Conservation (phyloP, 805 yeast species). For the Starmerella asiatica region DNA sequence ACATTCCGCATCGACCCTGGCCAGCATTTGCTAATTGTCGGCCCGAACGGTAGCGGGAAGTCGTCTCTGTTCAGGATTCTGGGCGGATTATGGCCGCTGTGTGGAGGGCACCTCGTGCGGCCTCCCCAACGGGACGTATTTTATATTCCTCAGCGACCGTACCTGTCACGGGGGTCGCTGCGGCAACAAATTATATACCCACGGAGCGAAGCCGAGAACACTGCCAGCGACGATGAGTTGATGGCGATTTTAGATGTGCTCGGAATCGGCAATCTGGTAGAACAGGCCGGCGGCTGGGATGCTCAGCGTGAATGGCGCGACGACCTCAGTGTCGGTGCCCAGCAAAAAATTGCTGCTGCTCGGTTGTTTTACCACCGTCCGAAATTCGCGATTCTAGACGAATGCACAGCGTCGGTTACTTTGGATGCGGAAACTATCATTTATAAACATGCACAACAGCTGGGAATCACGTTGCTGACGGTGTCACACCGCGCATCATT, state of each 20-base stretch:
- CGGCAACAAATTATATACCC: constrained; percentile 88
- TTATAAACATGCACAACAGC: constrained; percentile 66
- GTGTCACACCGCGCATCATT: constrained; percentile 87
- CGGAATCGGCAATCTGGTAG: constrained; percentile 26
- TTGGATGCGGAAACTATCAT: constrained; percentile 81
- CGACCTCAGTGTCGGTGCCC: constrained; percentile 79
- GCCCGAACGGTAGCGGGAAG: constrained; percentile 95
- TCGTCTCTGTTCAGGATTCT: constrained; percentile 80
- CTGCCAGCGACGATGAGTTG: constrained; percentile 26
- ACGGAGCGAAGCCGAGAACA: constrained; percentile 43
- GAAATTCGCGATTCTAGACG: constrained; percentile 86
- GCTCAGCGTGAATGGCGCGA: constrained; percentile 73
- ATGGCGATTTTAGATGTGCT: constrained; percentile 26
- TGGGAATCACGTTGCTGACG: constrained; percentile 70
- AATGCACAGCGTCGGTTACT: constrained; percentile 88
- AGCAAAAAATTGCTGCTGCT: constrained; percentile 87
- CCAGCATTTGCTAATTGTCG: constrained; percentile 75
- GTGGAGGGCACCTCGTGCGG: constrained; percentile 41
- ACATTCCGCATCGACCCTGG: constrained; percentile 66
- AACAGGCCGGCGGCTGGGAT: constrained; percentile 45
- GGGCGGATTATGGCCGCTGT: constrained; percentile 88
- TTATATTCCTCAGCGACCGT: constrained; percentile 87
- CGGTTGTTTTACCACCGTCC: constrained; percentile 84
- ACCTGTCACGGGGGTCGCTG: constrained; percentile 64
- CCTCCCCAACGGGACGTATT: constrained; percentile 60